These are phyloP conservation scores for Nectriaceae sp. DNA, from an alignment of 2,329 filamentous ascomycete species.

Conservation along the genomic window DNA sequence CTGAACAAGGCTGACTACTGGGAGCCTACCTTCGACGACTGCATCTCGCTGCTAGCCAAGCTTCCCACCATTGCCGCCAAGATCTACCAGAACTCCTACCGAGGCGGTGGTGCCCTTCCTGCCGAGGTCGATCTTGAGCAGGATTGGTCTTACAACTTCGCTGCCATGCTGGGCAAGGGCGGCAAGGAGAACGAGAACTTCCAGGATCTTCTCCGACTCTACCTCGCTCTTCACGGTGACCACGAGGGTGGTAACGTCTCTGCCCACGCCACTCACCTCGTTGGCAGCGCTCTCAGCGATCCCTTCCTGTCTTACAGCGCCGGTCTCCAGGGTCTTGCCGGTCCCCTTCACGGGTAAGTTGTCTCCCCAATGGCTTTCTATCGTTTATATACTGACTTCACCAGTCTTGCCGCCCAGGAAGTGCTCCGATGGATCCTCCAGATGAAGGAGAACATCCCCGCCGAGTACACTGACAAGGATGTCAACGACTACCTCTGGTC, in stretches of 20 bases:
- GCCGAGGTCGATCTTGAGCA: slow-evolving; percentile 77
- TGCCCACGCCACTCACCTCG: slow-evolving; percentile 91
- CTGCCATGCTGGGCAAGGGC: slow-evolving; percentile 89
- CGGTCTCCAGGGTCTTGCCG: slow-evolving; percentile 90
- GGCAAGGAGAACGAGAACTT: slow-evolving; percentile 89
- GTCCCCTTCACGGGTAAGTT: slow-evolving; percentile 65
- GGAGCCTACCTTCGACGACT: slow-evolving; percentile 97
- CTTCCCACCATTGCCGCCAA: slow-evolving; percentile 95
- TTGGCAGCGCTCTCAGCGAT: slow-evolving; percentile 91
- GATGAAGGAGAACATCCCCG: slow-evolving; percentile 88
- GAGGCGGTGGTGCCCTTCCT: slow-evolving; percentile 71
- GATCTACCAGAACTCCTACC: slow-evolving; percentile 92
- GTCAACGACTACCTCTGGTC: slow-evolving; percentile 90
- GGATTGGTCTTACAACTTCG: slow-evolving; percentile 99
- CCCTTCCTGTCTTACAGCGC: slow-evolving; percentile 96
- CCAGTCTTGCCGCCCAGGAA: slow-evolving; percentile 86
- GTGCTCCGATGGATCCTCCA: slow-evolving; percentile 95
- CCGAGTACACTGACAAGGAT: slow-evolving; percentile 75
- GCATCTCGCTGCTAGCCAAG: slow-evolving; percentile 91
- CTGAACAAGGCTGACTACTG: slow-evolving; percentile 97
- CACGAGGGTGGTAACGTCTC: slow-evolving; percentile 98
- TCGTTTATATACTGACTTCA: too few relatives aligned
- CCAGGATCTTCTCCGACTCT: slow-evolving; percentile 91
- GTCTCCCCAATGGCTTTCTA: too few relatives aligned
- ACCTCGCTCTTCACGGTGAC: slow-evolving; percentile 95